Conservation (phyloP, 2,329 filamentous ascomycete genomes). For the Stagonosporopsis vannaccii region DNA sequence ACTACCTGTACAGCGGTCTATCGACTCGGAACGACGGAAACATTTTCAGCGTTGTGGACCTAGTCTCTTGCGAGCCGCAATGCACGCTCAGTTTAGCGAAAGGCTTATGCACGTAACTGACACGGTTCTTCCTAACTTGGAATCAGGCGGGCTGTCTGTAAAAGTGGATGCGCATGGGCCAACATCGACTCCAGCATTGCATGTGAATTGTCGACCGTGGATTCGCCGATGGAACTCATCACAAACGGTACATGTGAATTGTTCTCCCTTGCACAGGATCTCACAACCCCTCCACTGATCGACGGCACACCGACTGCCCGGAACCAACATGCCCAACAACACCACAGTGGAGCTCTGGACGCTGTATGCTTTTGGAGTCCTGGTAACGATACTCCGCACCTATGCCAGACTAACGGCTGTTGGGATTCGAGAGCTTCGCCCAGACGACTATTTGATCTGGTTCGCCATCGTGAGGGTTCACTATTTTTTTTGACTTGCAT, state of each 20-base stretch:
- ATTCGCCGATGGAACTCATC: not conserved
- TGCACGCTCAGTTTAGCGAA: not conserved
- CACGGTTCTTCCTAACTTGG: not conserved
- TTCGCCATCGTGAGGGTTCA: conserved; percentile 20
- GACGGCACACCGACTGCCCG: not conserved
- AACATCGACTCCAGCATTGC: not conserved
- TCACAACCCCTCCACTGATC: not conserved
- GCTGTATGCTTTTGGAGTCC: conserved; percentile 22
- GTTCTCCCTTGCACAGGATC: not conserved
- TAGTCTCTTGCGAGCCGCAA: not conserved
- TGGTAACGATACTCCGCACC: conserved; percentile 22
- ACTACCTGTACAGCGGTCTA: not conserved
- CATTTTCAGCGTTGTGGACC: not conserved
- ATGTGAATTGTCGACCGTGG: not conserved
- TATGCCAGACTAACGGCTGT: conserved; percentile 24
- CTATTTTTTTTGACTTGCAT: not conserved
- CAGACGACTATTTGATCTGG: conserved; percentile 31
- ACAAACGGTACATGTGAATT: not conserved
- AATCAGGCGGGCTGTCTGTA: not conserved
- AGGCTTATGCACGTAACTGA: conserved; percentile 3
- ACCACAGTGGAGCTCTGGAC: conserved; percentile 26
- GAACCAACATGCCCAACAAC: not conserved
- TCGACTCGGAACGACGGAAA: not conserved
- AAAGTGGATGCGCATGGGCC: not conserved
- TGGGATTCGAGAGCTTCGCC: conserved; percentile 20